Base-by-base conservation (phyloP, 2,329 filamentous ascomycete genomes). In the Fusarium veterinarium region DNA sequence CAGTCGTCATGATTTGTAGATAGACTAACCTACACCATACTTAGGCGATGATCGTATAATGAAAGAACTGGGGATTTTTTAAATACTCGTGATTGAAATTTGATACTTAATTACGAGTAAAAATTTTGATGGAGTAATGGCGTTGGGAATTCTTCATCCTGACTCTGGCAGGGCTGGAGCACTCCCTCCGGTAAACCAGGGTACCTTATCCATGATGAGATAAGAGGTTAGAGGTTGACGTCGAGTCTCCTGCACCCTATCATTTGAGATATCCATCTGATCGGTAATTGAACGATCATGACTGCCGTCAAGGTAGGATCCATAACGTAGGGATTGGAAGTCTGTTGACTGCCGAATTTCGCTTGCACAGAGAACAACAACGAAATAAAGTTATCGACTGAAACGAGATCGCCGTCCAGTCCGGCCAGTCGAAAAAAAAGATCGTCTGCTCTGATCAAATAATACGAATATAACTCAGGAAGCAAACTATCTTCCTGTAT, bases 1-100 rank as follows among this genome's bases (percentile, higher is more conserved):
- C 28, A 60, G 62, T 71, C 70, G 66, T 73, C 66, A 71, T 73
- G 64, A 48, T 41, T 51, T 46, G 35, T 31, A 38, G n/a, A 10
- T 16, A 23, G 35, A 8, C 16, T 67, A 67, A 64, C 64, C 64
- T 67, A 60, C 17, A 61, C 45, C 19, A 30, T 20, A n/a, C 11
- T 20, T 12, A 20, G 8, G 14, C 19, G 13, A 42, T 17, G 7
- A 19, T 38, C 20, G 20, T 38, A 11, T 13, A 17, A 35, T 51
- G 31, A 20, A 38, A 53, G n/a, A 25, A 38, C 46, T 33, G 38
- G 10, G 17, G n/a, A 8, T 46, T 46, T 11, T 14, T 19, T 9
- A 20, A 20, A 57, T 33, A 11, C 46, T 35, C 23, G 53, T 57
- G 23, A 10, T 17, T 30, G 19, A n/a, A 53, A 53, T 40, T n/a